Conservation (phyloP, 2,329 filamentous ascomycete genomes). For the Daldinia sp. region DNA sequence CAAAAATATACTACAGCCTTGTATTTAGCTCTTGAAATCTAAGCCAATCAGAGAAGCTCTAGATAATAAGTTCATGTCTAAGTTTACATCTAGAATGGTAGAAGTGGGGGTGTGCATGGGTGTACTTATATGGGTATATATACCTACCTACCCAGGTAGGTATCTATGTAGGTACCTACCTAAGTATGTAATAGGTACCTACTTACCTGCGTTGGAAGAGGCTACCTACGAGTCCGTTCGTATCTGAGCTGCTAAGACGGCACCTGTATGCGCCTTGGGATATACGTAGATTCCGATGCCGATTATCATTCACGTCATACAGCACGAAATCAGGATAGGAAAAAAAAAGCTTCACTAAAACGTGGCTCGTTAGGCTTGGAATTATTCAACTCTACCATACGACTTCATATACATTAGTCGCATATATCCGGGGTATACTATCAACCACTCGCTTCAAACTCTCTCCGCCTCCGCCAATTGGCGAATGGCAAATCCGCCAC, state of each 20-base stretch:
- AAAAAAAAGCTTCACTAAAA: not conserved
- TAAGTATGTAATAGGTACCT: too few species aligned
- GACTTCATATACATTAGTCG: conserved; percentile 48
- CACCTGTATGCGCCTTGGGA: too few species aligned
- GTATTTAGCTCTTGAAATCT: conserved; percentile 27
- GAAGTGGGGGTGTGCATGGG: not conserved
- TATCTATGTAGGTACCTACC: too few species aligned
- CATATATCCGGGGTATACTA: conserved; percentile 46
- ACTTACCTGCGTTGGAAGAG: too few species aligned
- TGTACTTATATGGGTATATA: too few species aligned
- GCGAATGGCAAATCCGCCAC: conserved; percentile 21
- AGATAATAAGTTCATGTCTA: conserved; percentile 13
- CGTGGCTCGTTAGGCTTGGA: conserved; percentile 18
- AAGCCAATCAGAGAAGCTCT: conserved; percentile 16
- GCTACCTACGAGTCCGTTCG: too few species aligned
- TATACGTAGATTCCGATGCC: too few species aligned
- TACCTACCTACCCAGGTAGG: too few species aligned
- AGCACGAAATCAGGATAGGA: not conserved
- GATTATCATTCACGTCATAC: conserved; percentile 3
- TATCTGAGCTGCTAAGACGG: too few species aligned
- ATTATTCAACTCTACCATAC: conserved; percentile 47
- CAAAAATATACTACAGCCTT: conserved; percentile 25
- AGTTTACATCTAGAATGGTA: not conserved
- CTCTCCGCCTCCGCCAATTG: conserved; percentile 28
- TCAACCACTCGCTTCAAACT: conserved; percentile 40